Evolutionary conservation across 768 basidiomycete genomes (phyloP), one percentile per base, ranked within the genome.

Genomic region (Leccinellum rugosiceps): DNA sequence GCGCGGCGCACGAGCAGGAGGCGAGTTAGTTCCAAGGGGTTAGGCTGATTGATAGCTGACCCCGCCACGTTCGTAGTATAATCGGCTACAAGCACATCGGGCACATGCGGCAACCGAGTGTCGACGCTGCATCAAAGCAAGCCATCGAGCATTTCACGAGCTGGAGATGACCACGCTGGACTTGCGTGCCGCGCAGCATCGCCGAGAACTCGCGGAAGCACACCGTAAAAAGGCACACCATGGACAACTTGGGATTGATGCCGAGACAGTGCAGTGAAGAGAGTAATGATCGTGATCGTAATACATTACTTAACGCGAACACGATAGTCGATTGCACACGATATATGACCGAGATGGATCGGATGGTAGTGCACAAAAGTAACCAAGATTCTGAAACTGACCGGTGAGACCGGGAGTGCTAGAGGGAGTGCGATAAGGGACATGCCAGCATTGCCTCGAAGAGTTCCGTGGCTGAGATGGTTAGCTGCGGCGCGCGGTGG

Each of bases 361-460:
- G 66, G 83, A 83, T 14, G 87, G 85, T 47, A 87, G 69, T 2
- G 83, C 79, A 67, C 86, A 38, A 38, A 38, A 38, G 38, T n/a
- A 38, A 38, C 38, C 38, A 89, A 70, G 75, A 13, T 79, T 77
- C 87, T 90, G 65, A 58, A 59, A 61, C 32, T 2, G 56, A 51
- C 26, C 14, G 55, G 50, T 57, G 56, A 57, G 59, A 53, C 57
- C 53, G 38, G 35, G 30, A 53, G 2, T 49, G 58, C 15, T 35
- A 34, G 11, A 50, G 26, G 35, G 30, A 41, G 35, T 21, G 48
- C 26, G 41, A 58, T 28, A 50, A 49, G 58, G 34, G 50, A 52
- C 72, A 30, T 59, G 84, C 85, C 82, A 89, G 88, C 87, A 92
- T 90, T 41, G 85, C 81, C 65, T 80, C 74, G 64, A 90, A 88